These are phyloP conservation scores for Ophiocytium majus DNA, from an alignment of 352 stramenopile species.

Conservation along the genomic window DNA sequence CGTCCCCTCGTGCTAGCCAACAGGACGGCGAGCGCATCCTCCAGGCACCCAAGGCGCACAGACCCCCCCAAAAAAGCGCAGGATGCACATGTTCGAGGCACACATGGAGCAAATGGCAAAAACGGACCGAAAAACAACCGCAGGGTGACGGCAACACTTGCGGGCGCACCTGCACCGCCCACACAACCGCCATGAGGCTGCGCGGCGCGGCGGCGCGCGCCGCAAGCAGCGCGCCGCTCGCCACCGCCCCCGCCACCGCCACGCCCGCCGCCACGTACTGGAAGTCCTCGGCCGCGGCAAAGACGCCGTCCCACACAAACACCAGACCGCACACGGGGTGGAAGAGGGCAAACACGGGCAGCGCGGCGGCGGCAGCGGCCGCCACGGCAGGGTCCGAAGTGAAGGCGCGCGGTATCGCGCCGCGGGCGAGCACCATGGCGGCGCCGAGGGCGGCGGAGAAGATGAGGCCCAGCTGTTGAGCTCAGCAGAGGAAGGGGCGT, in stretches of 20 bases:
- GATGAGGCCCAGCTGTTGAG: conserved; percentile 9
- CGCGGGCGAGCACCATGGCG: background rate
- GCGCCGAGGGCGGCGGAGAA: background rate
- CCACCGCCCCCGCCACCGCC: background rate
- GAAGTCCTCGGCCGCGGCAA: conserved; percentile 1
- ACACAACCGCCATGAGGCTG: background rate
- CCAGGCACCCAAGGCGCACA: background rate
- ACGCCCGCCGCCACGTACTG: conserved; percentile 3
- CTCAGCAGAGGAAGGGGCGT: too few relatives aligned
- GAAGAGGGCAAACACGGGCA: background rate
- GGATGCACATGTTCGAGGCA: background rate
- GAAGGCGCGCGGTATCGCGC: background rate
- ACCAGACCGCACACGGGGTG: background rate
- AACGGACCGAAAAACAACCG: background rate
- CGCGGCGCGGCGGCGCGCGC: background rate
- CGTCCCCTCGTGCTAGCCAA: background rate
- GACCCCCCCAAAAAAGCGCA: background rate
- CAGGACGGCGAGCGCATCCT: background rate
- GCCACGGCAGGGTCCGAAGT: background rate
- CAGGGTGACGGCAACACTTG: background rate
- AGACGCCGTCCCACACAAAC: conserved; percentile 12
- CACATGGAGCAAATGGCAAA: background rate
- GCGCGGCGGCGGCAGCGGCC: background rate
- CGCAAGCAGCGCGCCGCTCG: background rate
- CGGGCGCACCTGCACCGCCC: background rate